Base-by-base conservation (phyloP, 257 asterid species). In the Nicotiana attenuata region DNA sequence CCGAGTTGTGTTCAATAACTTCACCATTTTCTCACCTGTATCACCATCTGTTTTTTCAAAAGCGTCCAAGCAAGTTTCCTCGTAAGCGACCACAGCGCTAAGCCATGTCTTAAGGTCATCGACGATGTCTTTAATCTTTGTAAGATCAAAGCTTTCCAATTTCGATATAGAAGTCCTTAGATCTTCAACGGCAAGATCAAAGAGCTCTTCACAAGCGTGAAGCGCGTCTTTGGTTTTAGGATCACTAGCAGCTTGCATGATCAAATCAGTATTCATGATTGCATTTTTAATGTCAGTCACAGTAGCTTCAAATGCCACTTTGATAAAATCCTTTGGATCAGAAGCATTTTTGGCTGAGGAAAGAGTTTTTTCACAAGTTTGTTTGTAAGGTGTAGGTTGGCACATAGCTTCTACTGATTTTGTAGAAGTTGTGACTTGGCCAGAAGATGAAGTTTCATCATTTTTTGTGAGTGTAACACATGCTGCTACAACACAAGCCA, bases 61-160 rank as follows among this genome's bases (percentile, higher is more conserved):
- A 11, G 89, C 92, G 35, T 93, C 97, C 15, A 92, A 28, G 83
- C 99, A 95, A 1, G 98, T 88, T 26, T 91, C 90, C 68, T 92
- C 91, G 86, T 88, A 85, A 0, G 92, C 83, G 2, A 91, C 78
- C 28, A 92, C 91, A 4, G 90, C 98, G 20, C 95, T 90, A 1
- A 93, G 90, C 99, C 98, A 95, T 14, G 92, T 89, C 88, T 88
- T 89, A 47, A 93, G 63, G 76, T 95, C 97, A 20, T 88, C 94
- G 1, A 90, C 56, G 60, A 87, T 81, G 41, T 85, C 83, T 0
- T 85, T 78, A 16, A 92, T 55, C 53, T 85, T 83, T 7, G 50
- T 56, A 14, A 78, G 14, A 11, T 89, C 86, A 55, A 92, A 80
- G 3, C 84, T 65, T 2, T 80, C 83, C 8, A 94, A 31, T 57